A percentile compares a stretch with the other conserved stretches of the same genome.
Conservation (phyloP, 1,284 basidiomycete species). For the Vanrija sp. region DNA sequence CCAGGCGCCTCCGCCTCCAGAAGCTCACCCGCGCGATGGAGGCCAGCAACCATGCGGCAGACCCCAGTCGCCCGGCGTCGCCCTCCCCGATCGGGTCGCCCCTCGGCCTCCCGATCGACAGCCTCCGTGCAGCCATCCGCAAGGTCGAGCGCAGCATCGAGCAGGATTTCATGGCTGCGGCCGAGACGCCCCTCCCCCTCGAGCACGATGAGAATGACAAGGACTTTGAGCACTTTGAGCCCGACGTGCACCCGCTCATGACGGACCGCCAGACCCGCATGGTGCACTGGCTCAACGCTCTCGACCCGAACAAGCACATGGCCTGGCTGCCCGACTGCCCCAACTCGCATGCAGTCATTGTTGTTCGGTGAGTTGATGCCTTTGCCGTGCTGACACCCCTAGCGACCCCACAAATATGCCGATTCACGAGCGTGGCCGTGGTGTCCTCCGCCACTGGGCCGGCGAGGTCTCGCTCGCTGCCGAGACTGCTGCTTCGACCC, state of each 20-base stretch:
- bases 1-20: conserved; percentile 24
- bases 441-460: conserved; percentile 40
- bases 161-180: conserved; percentile 30
- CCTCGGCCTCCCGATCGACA: conserved; percentile 29
- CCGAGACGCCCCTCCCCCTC: conserved; percentile 5
- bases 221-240: background rate
- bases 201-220: background rate
- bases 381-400: background rate
- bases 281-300: conserved; percentile 35
- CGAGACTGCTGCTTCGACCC: background rate
- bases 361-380: conserved; percentile 34
- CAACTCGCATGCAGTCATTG: conserved; percentile 41
- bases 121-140: conserved; percentile 30
- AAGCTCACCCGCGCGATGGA: conserved; percentile 20
- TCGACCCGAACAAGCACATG: conserved; percentile 33
- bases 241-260: conserved; percentile 23
- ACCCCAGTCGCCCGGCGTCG: background rate
- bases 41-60: background rate
- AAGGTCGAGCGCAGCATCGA: conserved; percentile 35
- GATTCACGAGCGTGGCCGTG: conserved; percentile 36
- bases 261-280: conserved; percentile 37
- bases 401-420: conserved; percentile 37
- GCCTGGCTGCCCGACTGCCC: conserved; percentile 40
- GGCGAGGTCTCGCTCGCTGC: conserved; percentile 6
- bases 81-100: conserved; percentile 17